phyloP scores from a whole-genome alignment of 192 early-diverging fungal species.

The Piromyces sp. region DNA sequence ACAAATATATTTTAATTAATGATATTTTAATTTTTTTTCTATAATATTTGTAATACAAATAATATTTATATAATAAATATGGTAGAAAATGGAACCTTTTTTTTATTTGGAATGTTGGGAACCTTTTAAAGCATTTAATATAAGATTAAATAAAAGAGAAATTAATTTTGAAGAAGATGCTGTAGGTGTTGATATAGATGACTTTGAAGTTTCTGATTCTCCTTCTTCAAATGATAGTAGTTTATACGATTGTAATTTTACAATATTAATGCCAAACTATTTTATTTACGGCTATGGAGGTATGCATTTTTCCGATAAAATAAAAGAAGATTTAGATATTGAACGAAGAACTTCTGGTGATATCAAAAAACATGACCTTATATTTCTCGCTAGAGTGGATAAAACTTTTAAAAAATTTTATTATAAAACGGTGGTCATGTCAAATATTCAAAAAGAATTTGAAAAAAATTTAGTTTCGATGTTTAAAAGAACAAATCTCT shows the following conservation, averaged over 20 bases:
- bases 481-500: neutral
- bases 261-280: neutral
- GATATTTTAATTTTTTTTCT: no score
- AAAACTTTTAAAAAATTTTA: neutral
- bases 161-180: neutral
- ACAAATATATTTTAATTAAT: no score
- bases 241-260: neutral
- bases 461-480: neutral
- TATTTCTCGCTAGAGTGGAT: neutral
- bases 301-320: neutral
- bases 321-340: neutral
- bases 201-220: neutral
- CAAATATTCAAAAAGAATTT: neutral
- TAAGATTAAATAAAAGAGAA: neutral
- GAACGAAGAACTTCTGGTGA: neutral
- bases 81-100: neutral
- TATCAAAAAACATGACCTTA: neutral
- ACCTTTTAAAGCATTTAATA: neutral
- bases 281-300: neutral
- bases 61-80: no score
- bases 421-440: neutral
- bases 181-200: neutral
- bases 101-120: neutral
- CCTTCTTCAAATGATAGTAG: neutral
- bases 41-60: no score